phyloP scores from a whole-genome alignment of 129 eudicot species.

The Scalesia atractyloides region DNA sequence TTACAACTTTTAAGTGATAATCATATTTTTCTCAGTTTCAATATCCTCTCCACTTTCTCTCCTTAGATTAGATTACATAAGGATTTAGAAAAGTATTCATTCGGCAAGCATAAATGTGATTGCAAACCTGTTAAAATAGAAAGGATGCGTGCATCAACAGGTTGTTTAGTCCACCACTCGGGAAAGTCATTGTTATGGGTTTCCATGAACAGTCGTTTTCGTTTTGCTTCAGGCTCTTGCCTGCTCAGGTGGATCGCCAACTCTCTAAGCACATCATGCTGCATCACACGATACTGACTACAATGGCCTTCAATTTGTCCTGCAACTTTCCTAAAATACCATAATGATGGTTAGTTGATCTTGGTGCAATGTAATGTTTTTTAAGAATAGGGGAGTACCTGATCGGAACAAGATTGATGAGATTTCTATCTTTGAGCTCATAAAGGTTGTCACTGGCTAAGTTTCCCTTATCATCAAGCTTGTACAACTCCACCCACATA shows the following conservation, averaged over 20 bases:
- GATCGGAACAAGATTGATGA: slow-evolving; percentile 29
- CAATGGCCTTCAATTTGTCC: slow-evolving; percentile 29
- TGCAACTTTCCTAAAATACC: slow-evolving; percentile 31
- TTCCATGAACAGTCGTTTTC: slow-evolving; percentile 36
- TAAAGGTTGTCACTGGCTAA: slow-evolving; percentile 24
- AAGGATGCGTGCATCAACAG: slow-evolving; percentile 4
- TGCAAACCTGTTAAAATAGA: slow-evolving; percentile 43
- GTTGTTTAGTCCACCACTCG: slow-evolving; percentile 12
- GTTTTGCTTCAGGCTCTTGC: slow-evolving; percentile 33
- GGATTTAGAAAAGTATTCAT: no score
- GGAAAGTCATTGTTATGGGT: slow-evolving; percentile 12
- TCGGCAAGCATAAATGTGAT: background rate
- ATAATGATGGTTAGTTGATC: background rate
- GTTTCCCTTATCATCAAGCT: slow-evolving; percentile 38
- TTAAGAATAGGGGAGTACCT: slow-evolving; percentile 24
- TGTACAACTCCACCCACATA: slow-evolving; percentile 45
- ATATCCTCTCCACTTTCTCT: no score
- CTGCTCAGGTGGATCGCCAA: slow-evolving; percentile 17
- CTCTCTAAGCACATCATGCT: slow-evolving; percentile 9
- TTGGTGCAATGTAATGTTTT: background rate
- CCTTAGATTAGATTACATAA: no score
- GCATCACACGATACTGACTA: slow-evolving; percentile 29
- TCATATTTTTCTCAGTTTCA: no score
- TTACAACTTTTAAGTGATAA: no score
- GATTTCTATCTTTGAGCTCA: slow-evolving; percentile 34